Conservation (phyloP, 2,329 filamentous ascomycete species). For the Harringtonia aguacate region DNA sequence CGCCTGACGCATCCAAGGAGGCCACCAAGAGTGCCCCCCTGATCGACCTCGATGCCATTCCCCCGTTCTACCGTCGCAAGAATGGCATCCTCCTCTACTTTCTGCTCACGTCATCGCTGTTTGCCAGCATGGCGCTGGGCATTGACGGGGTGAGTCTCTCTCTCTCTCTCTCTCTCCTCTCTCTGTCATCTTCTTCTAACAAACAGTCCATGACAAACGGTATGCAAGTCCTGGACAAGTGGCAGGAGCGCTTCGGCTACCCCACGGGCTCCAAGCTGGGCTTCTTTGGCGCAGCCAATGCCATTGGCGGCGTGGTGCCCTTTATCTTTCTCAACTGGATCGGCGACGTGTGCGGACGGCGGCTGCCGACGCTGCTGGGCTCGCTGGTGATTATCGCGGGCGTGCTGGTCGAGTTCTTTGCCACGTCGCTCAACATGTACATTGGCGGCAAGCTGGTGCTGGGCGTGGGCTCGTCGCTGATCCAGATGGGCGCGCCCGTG, state of each 20-base stretch:
- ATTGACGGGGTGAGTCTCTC: slow-evolving; percentile 26
- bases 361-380: slow-evolving; percentile 23
- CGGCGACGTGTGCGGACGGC: slow-evolving; percentile 22
- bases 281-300: slow-evolving; percentile 27
- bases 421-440: slow-evolving; percentile 23
- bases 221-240: slow-evolving; percentile 24
- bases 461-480: slow-evolving; percentile 24
- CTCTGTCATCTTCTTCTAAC: neutral
- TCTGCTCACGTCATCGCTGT: slow-evolving; percentile 25
- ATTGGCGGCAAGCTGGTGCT: slow-evolving; percentile 25
- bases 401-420: slow-evolving; percentile 24
- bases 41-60: slow-evolving; percentile 17
- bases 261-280: slow-evolving; percentile 25
- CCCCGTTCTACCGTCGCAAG: slow-evolving; percentile 25
- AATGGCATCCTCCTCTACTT: slow-evolving; percentile 32
- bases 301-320: slow-evolving; percentile 28
- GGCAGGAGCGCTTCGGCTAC: slow-evolving; percentile 26
- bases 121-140: slow-evolving; percentile 29
- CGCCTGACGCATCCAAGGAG: too few relatives aligned
- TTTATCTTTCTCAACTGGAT: slow-evolving; percentile 25
- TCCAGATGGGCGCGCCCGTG: slow-evolving; percentile 30
- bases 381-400: slow-evolving; percentile 27
- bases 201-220: slow-evolving; percentile 22
- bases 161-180: too few relatives aligned
- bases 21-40: too few relatives aligned